phyloP scores from a whole-genome alignment of 345 rosid genomes.

The Brassica carinata region DNA sequence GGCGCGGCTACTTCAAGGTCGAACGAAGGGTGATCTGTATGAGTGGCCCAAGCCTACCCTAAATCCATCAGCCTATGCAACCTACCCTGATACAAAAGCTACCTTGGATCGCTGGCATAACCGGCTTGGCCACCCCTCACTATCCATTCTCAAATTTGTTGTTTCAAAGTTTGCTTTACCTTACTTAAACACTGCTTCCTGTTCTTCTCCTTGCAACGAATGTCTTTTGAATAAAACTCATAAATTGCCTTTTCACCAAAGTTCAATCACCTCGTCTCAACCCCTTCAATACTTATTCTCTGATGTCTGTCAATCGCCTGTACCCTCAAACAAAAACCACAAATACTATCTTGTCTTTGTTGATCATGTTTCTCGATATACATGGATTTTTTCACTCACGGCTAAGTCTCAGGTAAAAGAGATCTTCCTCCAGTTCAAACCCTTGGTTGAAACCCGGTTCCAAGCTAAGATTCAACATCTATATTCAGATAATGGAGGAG shows the following conservation, averaged over 20 bases:
- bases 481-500: no score
- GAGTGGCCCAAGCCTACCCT: not conserved
- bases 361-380: no score
- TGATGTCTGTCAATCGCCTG: not conserved
- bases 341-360: no score
- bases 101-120: not conserved
- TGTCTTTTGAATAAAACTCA: not conserved
- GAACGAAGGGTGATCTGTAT: no score
- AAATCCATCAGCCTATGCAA: not conserved
- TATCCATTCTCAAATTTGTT: not conserved
- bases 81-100: not conserved
- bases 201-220: not conserved
- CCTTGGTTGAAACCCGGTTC: no score
- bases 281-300: no score
- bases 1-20: not conserved
- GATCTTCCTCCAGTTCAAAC: no score
- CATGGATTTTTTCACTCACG: no score
- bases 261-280: no score
- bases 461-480: no score
- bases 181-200: not conserved
- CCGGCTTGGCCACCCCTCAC: not conserved
- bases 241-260: not conserved
- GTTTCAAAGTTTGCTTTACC: not conserved
- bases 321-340: no score
- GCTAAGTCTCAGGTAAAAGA: no score